These are phyloP conservation scores for Phytophthora parvispora DNA, from an alignment of 352 stramenopile species.

Conservation along the genomic window DNA sequence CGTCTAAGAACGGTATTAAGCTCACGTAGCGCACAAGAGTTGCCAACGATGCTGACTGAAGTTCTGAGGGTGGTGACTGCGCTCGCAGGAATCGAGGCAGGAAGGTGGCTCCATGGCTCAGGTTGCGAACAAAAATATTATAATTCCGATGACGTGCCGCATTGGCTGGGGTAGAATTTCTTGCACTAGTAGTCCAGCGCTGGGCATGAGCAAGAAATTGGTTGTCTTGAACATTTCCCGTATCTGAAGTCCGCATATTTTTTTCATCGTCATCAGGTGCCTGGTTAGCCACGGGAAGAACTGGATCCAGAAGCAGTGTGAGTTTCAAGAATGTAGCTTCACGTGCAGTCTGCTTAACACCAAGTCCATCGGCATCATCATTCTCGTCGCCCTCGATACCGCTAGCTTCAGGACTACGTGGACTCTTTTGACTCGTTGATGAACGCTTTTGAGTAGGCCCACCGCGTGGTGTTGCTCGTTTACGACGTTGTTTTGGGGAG, in stretches of 20 bases:
- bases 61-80: constrained; percentile 70
- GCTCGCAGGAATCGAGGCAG: constrained; percentile 77
- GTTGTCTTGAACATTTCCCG: constrained; percentile 30
- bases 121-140: constrained; percentile 81
- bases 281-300: constrained; percentile 53
- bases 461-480: constrained; percentile 5
- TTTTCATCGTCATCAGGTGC: constrained; percentile 29
- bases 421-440: constrained; percentile 11
- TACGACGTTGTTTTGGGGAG: constrained; percentile 24
- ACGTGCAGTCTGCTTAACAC: constrained; percentile 50
- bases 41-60: constrained; percentile 36
- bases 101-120: constrained; percentile 75
- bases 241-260: constrained; percentile 9
- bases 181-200: constrained; percentile 28
- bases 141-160: constrained; percentile 50
- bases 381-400: constrained; percentile 33
- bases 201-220: constrained; percentile 30
- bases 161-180: constrained; percentile 19
- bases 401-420: constrained; percentile 16
- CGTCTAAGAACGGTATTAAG: constrained; percentile 93
- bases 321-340: constrained; percentile 88
- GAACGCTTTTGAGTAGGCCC: constrained; percentile 11
- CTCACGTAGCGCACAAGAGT: constrained; percentile 90
- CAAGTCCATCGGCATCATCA: constrained; percentile 42
- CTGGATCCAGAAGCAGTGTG: constrained; percentile 90